Conservation (phyloP, 225 moss, liverwort and hornwort species). For the Neckera pumila region DNA sequence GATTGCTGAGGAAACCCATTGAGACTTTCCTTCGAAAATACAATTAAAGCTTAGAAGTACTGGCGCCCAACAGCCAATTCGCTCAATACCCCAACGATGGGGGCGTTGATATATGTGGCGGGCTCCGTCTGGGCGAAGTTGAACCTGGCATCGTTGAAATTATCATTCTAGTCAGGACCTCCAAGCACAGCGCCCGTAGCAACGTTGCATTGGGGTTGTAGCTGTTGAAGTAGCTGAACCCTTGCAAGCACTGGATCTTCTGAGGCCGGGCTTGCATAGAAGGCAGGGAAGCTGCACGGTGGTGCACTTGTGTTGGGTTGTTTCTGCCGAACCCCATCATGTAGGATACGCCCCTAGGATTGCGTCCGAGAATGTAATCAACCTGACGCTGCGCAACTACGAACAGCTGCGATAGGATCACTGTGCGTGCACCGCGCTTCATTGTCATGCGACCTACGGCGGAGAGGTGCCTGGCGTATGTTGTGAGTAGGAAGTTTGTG, state of each 20-base stretch:
- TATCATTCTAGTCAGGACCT: constrained; percentile 18
- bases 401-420: constrained; percentile 18
- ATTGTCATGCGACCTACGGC: neutral
- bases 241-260: constrained; percentile 24
- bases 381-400: constrained; percentile 40
- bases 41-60: neutral
- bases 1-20: neutral
- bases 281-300: constrained; percentile 46
- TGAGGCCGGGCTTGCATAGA: neutral
- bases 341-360: constrained; percentile 59
- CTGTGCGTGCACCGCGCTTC: constrained; percentile 8
- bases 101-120: constrained; percentile 19
- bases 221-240: constrained; percentile 18
- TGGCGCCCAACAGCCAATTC: neutral
- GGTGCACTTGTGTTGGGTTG: constrained; percentile 52
- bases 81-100: constrained; percentile 18
- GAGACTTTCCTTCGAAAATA: neutral
- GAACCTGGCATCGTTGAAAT: constrained; percentile 8
- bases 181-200: constrained; percentile 17
- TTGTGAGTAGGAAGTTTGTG: constrained; percentile 48
- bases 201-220: neutral
- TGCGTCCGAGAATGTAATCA: constrained; percentile 69
- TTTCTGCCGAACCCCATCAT: constrained; percentile 68
- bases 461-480: constrained; percentile 46
- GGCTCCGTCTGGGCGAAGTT: constrained; percentile 31